A percentile compares a stretch with the other conserved stretches of the same genome.
phyloP scores from a whole-genome alignment of 768 basidiomycete species.

The Multifurca ochricompacta region DNA sequence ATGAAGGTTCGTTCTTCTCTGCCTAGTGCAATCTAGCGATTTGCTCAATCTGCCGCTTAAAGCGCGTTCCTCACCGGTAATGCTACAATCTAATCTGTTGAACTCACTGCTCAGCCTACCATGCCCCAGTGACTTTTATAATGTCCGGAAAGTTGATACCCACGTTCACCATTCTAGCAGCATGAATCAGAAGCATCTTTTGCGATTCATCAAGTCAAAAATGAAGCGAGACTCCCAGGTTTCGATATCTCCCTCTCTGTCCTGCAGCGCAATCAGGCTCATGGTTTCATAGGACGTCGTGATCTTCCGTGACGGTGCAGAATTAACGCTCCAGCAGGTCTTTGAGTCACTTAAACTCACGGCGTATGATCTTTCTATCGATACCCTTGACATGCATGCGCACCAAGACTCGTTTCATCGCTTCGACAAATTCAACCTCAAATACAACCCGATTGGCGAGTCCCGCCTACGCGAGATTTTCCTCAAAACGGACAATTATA shows the following conservation, averaged over 20 bases:
- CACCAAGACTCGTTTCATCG: slow-evolving; percentile 98
- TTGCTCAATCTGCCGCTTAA: slow-evolving; percentile 2
- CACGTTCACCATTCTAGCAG: slow-evolving; percentile 98
- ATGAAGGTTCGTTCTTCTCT: slow-evolving; percentile 77
- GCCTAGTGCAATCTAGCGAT: neutral
- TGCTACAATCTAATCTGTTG: neutral
- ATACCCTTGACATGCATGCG: slow-evolving; percentile 99
- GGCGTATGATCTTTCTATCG: slow-evolving; percentile 96
- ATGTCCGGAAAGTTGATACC: slow-evolving; percentile 95
- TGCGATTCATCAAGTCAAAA: slow-evolving; percentile 98
- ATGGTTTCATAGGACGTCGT: slow-evolving; percentile 68
- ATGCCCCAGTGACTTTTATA: slow-evolving; percentile 83
- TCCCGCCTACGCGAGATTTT: slow-evolving; percentile 94
- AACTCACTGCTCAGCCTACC: neutral
- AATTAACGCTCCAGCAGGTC: slow-evolving; percentile 87
- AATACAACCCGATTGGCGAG: slow-evolving; percentile 97
- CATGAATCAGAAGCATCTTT: slow-evolving; percentile 98
- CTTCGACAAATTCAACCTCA: slow-evolving; percentile 96
- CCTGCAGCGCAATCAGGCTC: neutral
- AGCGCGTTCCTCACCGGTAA: slow-evolving; percentile 81
- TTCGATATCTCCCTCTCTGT: slow-evolving; percentile 19
- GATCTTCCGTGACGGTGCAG: slow-evolving; percentile 87
- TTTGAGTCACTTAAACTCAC: slow-evolving; percentile 92
- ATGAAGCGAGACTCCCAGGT: slow-evolving; percentile 86
- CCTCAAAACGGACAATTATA: slow-evolving; percentile 94